Evolutionary conservation across 2,329 filamentous ascomycete species (phyloP).

Genomic region (Fusarium subtropicale): DNA sequence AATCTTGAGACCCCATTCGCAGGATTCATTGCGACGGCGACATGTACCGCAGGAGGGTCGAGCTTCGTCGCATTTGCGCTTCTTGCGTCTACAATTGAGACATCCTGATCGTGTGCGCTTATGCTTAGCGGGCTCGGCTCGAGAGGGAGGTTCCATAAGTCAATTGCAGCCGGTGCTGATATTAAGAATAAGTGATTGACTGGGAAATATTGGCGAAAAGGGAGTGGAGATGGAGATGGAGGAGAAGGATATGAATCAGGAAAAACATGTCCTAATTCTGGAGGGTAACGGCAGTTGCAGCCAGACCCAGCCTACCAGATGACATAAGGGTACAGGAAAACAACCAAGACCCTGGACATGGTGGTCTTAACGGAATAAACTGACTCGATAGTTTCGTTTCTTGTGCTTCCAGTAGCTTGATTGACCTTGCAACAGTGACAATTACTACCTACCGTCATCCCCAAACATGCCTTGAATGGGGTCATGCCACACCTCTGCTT

Average conservation of each 20-base stretch:
- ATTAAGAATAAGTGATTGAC: background rate
- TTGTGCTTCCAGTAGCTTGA: background rate
- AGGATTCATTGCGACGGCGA: conserved; percentile 48
- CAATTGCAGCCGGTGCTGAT: conserved; percentile 35
- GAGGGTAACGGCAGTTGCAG: conserved; percentile 16
- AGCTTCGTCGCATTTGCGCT: conserved; percentile 55
- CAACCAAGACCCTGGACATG: background rate
- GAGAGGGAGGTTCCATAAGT: conserved; percentile 36
- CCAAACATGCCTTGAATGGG: conserved; percentile 7
- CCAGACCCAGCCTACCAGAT: background rate
- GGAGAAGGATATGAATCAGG: background rate
- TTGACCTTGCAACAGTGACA: background rate
- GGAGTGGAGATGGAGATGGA: conserved; percentile 15
- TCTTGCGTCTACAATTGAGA: conserved; percentile 55
- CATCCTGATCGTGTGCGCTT: conserved; percentile 53
- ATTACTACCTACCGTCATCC: background rate
- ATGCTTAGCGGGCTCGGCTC: conserved; percentile 42
- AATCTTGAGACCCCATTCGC: conserved; percentile 55
- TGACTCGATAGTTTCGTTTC: background rate
- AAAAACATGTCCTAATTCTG: conserved; percentile 2
- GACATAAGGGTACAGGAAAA: background rate
- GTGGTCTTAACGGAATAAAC: background rate
- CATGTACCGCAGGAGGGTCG: conserved; percentile 53
- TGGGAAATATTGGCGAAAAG: background rate
- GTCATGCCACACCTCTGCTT: conserved; percentile 17